Conservation (phyloP, 495 filamentous ascomycete species). For the Pyrenopolyporus hunteri region DNA sequence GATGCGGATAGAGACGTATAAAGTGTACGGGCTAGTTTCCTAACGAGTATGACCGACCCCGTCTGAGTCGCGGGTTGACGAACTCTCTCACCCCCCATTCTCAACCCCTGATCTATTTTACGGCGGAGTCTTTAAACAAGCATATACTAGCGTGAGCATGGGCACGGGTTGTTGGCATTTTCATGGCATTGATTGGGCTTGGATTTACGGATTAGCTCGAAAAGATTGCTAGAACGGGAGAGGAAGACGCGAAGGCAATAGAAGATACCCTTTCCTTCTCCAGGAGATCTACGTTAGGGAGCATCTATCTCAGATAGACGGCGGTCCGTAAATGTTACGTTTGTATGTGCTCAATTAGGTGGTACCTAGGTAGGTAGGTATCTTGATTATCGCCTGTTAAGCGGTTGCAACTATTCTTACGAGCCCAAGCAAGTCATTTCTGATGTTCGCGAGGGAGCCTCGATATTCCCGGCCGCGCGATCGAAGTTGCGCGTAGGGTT, state of each 20-base stretch:
- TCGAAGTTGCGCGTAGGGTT: too few relatives aligned
- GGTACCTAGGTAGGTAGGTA: too few relatives aligned
- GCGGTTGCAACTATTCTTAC: background rate
- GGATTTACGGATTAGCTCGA: background rate
- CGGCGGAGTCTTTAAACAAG: conserved; percentile 3
- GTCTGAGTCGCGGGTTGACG: too few relatives aligned
- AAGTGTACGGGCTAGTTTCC: too few relatives aligned
- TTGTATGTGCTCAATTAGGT: too few relatives aligned
- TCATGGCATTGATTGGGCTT: conserved; percentile 4
- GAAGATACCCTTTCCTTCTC: conserved; percentile 29
- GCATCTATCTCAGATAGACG: background rate
- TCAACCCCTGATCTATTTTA: background rate
- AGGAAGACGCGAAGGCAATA: conserved; percentile 1
- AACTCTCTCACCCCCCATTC: background rate
- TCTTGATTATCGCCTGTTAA: background rate
- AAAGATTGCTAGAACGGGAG: conserved; percentile 1
- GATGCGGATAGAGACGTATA: background rate
- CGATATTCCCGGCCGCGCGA: too few relatives aligned
- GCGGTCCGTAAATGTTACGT: background rate
- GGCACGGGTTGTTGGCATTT: conserved; percentile 18
- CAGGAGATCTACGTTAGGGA: background rate
- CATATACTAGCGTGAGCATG: conserved; percentile 15
- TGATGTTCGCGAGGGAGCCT: too few relatives aligned
- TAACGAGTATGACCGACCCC: background rate
- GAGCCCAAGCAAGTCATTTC: too few relatives aligned